Conservation (phyloP, 140 eudicot genomes). For the Erigeron philadelphicus region DNA sequence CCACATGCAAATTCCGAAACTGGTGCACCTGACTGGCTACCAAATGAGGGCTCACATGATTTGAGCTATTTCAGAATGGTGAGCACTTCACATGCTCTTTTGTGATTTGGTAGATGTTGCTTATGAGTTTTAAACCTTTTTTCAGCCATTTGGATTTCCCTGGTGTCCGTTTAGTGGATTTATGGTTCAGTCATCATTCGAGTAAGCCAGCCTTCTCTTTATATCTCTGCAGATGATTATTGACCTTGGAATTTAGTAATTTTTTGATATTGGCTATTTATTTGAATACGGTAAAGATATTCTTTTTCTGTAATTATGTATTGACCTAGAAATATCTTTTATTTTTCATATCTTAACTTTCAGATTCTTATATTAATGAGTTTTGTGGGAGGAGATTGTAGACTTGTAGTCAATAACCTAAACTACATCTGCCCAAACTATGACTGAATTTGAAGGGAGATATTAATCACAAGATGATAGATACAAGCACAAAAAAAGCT, state of each 20-base stretch:
- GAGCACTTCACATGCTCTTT: constrained; percentile 20
- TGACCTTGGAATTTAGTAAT: constrained; percentile 4
- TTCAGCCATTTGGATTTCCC: constrained; percentile 55
- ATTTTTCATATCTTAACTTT: background rate
- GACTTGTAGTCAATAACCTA: no score
- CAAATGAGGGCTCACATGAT: constrained; percentile 55
- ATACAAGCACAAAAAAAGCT: no score
- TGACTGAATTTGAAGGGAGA: no score
- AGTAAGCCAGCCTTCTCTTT: constrained; percentile 41
- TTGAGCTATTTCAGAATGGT: constrained; percentile 50
- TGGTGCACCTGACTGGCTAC: constrained; percentile 53
- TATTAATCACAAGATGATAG: no score
- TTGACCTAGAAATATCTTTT: background rate
- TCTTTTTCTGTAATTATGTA: constrained; percentile 1
- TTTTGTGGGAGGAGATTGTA: no score
- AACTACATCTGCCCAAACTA: no score
- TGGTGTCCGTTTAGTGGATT: constrained; percentile 53
- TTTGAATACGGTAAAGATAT: background rate
- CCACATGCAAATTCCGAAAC: constrained; percentile 39
- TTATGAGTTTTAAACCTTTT: constrained; percentile 21
- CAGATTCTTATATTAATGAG: background rate
- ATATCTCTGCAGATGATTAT: constrained; percentile 12
- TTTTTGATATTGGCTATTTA: constrained; percentile 3
- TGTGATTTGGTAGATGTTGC: constrained; percentile 14
- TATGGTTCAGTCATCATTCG: constrained; percentile 41